phyloP scores from a whole-genome alignment of 306 rosid species.

The Trifolium repens region DNA sequence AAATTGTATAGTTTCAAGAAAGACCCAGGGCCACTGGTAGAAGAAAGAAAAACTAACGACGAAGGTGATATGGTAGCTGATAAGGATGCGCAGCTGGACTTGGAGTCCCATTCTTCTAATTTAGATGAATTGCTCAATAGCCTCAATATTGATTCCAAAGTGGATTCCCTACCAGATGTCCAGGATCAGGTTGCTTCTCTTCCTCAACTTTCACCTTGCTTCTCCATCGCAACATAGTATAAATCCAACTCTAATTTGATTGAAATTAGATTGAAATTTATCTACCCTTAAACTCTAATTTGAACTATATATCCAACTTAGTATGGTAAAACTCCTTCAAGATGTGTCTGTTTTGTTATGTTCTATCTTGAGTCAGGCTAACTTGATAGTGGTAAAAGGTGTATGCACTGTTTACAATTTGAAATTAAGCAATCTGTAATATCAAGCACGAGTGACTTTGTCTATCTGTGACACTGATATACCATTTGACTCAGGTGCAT shows the following conservation, averaged over 20 bases:
- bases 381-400: constrained; percentile 30
- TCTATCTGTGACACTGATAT: not conserved
- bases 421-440: constrained; percentile 19
- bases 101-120: constrained; percentile 51
- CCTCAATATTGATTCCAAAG: constrained; percentile 63
- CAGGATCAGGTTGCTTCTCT: constrained; percentile 83
- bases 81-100: constrained; percentile 36
- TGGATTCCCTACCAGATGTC: constrained; percentile 73
- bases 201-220: constrained; percentile 28
- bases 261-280: constrained; percentile 32
- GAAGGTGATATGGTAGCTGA: constrained; percentile 47
- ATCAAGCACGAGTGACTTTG: not conserved
- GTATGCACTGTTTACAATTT: constrained; percentile 34
- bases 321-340: constrained; percentile 25
- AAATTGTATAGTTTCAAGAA: constrained; percentile 90
- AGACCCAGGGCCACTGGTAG: constrained; percentile 57
- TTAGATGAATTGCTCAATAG: constrained; percentile 65
- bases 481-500: constrained; percentile 32
- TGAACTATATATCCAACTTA: constrained; percentile 22
- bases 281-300: constrained; percentile 16
- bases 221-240: not conserved
- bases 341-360: constrained; percentile 28
- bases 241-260: not conserved
- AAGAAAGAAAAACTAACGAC: constrained; percentile 49
- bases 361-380: constrained; percentile 25